Conservation (phyloP, 2,329 filamentous ascomycete genomes). For the Hawksworthiomyces lignivorus region DNA sequence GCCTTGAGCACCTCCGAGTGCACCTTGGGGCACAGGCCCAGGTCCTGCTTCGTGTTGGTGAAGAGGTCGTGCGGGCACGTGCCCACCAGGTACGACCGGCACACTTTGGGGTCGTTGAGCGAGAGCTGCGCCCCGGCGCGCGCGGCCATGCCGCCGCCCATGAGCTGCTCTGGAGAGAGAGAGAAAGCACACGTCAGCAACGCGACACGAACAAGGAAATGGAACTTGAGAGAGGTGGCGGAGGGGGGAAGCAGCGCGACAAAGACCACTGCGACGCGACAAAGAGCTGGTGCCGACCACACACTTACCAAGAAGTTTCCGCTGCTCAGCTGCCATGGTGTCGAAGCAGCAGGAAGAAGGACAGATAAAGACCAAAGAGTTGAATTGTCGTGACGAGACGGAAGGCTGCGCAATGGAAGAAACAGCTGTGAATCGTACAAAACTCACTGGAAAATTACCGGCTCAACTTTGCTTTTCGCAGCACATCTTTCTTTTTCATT, state of each 20-base stretch:
- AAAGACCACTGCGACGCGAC: slow-evolving; percentile 2
- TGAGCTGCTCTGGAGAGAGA: slow-evolving; percentile 69
- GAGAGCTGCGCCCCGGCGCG: slow-evolving; percentile 76
- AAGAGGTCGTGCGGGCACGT: slow-evolving; percentile 98
- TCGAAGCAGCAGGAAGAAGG: neutral
- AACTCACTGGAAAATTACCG: too few relatives aligned
- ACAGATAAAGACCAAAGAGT: too few relatives aligned
- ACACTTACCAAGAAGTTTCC: slow-evolving; percentile 76
- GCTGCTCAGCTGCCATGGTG: slow-evolving; percentile 88
- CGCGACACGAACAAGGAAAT: neutral
- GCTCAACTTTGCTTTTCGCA: too few relatives aligned
- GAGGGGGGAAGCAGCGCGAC: neutral
- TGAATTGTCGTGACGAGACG: too few relatives aligned
- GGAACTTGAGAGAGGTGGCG: neutral
- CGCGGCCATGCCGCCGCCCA: slow-evolving; percentile 67
- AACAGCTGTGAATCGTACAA: too few relatives aligned
- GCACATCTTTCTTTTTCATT: too few relatives aligned
- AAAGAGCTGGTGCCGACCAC: neutral
- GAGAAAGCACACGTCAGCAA: slow-evolving; percentile 5
- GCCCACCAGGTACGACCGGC: slow-evolving; percentile 86
- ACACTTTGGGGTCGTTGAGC: slow-evolving; percentile 88
- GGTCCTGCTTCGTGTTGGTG: slow-evolving; percentile 98
- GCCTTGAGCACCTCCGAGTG: slow-evolving; percentile 83
- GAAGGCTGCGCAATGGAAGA: too few relatives aligned
- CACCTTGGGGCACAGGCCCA: slow-evolving; percentile 79